Percentiles rank a stretch among this genome's conserved stretches.
phyloP scores from a whole-genome alignment of 108 stramenopile species.

The Schizochytrium sp. region DNA sequence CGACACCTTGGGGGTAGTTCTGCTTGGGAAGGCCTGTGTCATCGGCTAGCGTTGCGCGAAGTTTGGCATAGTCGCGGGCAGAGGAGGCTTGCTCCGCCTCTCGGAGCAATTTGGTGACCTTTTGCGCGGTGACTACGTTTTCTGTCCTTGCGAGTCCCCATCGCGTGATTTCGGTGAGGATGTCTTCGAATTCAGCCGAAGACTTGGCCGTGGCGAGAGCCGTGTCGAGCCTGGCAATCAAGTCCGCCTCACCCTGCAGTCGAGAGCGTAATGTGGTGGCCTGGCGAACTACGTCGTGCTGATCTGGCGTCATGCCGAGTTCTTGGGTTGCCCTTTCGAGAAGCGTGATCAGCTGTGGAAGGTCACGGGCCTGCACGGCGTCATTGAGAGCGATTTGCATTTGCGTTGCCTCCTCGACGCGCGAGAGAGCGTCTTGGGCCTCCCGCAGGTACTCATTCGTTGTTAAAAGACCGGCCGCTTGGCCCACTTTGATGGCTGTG shows the following conservation, averaged over 20 bases:
- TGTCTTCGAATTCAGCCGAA: neutral
- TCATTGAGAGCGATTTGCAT: constrained; percentile 19
- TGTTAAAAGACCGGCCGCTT: neutral
- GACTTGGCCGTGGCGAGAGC: neutral
- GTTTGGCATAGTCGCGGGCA: neutral
- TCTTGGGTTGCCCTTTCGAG: constrained; percentile 20
- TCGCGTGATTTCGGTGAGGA: neutral
- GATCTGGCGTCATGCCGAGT: neutral
- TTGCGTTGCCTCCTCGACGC: neutral
- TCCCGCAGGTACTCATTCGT: neutral
- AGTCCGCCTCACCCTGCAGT: neutral
- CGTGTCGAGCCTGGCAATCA: neutral
- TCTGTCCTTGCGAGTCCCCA: neutral
- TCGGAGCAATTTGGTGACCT: neutral
- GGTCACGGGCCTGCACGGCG: constrained; percentile 33
- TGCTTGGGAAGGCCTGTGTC: neutral
- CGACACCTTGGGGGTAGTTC: neutral
- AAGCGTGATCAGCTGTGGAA: constrained; percentile 17
- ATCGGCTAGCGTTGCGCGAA: neutral
- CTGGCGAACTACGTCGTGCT: neutral
- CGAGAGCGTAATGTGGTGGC: neutral
- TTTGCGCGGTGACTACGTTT: neutral
- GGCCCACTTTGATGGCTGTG: constrained; percentile 25
- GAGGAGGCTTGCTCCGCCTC: neutral
- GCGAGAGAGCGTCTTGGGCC: neutral